Evolutionary conservation across 1,284 basidiomycete species (phyloP).

Genomic region (Ceraceosorus guamensis): DNA sequence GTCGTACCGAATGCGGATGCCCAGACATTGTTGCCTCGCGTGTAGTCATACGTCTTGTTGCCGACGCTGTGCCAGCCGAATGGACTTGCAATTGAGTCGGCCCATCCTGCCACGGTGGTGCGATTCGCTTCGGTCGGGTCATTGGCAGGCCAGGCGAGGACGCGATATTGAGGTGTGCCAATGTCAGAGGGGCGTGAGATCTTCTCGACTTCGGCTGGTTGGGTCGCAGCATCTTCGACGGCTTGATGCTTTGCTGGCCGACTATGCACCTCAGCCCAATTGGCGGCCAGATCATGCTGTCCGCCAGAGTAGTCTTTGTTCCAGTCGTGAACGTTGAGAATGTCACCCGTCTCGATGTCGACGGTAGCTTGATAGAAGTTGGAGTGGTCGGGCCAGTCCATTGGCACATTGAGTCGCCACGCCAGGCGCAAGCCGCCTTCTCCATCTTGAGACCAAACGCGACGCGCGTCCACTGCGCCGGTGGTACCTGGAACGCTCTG

Average conservation of each 20-base stretch:
- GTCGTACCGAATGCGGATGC: constrained; percentile 27
- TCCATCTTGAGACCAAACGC: constrained; percentile 30
- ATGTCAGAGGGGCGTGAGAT: too few relatives aligned
- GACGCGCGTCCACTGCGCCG: constrained; percentile 29
- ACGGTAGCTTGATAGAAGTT: constrained; percentile 37
- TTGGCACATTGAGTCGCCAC: constrained; percentile 34
- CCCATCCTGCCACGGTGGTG: constrained; percentile 23
- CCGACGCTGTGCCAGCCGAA: constrained; percentile 33
- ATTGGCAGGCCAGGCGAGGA: constrained; percentile 37
- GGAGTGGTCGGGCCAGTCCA: constrained; percentile 17
- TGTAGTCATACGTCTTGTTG: constrained; percentile 27
- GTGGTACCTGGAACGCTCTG: constrained; percentile 34
- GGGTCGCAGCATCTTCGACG: too few relatives aligned
- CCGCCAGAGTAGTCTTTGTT: too few relatives aligned
- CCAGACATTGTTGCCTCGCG: constrained; percentile 38
- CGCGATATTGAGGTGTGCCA: constrained; percentile 23
- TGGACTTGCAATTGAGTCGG: constrained; percentile 23
- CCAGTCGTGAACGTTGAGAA: constrained; percentile 33
- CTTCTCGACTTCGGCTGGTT: too few relatives aligned
- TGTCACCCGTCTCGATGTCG: constrained; percentile 27
- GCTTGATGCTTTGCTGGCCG: too few relatives aligned
- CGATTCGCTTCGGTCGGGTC: constrained; percentile 36
- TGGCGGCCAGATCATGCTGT: too few relatives aligned
- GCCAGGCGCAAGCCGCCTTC: constrained; percentile 23
- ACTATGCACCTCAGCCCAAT: too few relatives aligned